Evolutionary conservation across 73 alveolate species (phyloP).

Genomic region (Tetrahymena malaccensis): DNA sequence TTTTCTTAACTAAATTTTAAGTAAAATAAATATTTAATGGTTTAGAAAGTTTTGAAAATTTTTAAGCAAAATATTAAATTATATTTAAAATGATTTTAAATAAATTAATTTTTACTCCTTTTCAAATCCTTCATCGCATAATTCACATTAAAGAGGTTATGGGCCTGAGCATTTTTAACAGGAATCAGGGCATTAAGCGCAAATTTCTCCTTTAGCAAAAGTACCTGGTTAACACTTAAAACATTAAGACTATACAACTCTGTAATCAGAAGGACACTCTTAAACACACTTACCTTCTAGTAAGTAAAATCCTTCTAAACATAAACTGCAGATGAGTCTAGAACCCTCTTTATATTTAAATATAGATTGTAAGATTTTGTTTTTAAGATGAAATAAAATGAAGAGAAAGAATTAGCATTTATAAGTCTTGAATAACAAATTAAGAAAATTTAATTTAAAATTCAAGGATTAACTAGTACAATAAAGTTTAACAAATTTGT

Average conservation of each 20-base stretch:
- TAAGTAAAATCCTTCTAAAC: not conserved
- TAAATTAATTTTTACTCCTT: not conserved
- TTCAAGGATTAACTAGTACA: too few relatives aligned
- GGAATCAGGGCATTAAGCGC: not conserved
- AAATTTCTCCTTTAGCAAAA: not conserved
- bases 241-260: not conserved
- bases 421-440: too few relatives aligned
- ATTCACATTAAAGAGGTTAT: not conserved
- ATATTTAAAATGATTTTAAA: too few relatives aligned
- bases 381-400: too few relatives aligned
- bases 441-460: too few relatives aligned
- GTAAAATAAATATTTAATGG: not conserved
- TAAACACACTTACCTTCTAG: not conserved
- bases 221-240: not conserved
- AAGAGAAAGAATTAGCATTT: too few relatives aligned
- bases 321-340: too few relatives aligned
- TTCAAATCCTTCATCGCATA: not conserved
- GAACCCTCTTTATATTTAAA: too few relatives aligned
- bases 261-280: not conserved
- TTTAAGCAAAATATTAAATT: too few relatives aligned
- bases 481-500: too few relatives aligned
- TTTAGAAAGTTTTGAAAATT: not conserved
- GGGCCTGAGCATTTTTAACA: not conserved
- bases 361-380: too few relatives aligned
- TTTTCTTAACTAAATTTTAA: not conserved